A percentile compares a stretch with the other conserved stretches of the same genome.
Conservation (phyloP, 1,284 basidiomycete genomes). For the Marasmius oreades region DNA sequence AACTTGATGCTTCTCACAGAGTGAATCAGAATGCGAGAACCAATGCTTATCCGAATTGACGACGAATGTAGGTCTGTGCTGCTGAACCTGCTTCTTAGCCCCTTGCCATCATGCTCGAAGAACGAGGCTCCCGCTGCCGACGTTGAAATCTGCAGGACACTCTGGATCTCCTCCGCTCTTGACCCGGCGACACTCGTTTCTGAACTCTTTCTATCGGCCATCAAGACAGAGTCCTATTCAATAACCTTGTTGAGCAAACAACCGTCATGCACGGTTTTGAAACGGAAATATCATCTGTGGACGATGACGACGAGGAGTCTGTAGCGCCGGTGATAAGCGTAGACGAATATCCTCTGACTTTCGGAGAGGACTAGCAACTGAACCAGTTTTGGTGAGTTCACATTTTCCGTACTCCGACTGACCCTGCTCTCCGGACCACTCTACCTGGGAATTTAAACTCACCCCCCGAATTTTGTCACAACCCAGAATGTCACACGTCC, state of each 20-base stretch:
- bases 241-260: constrained; percentile 31
- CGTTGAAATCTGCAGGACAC: constrained; percentile 16
- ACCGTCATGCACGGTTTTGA: constrained; percentile 24
- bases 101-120: background rate
- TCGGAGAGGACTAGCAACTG: constrained; percentile 45
- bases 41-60: no score
- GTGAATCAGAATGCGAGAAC: no score
- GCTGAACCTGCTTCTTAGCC: background rate
- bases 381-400: constrained; percentile 44
- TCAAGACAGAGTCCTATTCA: constrained; percentile 37
- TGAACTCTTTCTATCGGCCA: constrained; percentile 36
- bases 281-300: constrained; percentile 13
- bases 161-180: constrained; percentile 35
- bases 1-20: no score
- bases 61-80: background rate
- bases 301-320: constrained; percentile 17
- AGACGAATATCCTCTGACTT: constrained; percentile 36
- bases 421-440: no score
- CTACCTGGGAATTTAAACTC: no score
- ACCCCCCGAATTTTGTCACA: no score
- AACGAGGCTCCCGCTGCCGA: background rate
- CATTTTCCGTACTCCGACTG: background rate
- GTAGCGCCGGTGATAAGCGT: constrained; percentile 37
- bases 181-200: constrained; percentile 33
- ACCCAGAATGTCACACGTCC: no score